A percentile compares a stretch with the other conserved stretches of the same genome.
phyloP scores from a whole-genome alignment of 2,329 filamentous ascomycete genomes.

The Cercospora berteroae region DNA sequence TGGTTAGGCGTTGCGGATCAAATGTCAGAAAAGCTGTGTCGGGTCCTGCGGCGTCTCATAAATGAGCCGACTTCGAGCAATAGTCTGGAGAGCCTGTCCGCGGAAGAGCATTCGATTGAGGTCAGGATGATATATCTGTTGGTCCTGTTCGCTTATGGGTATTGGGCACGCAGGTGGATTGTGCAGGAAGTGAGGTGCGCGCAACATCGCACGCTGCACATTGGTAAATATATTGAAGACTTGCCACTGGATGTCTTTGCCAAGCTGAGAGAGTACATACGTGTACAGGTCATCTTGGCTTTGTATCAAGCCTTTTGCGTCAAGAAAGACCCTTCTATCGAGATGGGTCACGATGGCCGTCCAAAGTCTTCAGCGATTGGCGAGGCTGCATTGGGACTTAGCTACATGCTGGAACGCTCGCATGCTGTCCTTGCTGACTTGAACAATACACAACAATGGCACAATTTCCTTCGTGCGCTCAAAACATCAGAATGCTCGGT shows the following conservation, averaged over 20 bases:
- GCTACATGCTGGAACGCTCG: background rate
- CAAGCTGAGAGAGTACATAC: constrained; percentile 7
- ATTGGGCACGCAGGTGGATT: constrained; percentile 11
- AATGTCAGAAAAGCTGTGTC: background rate
- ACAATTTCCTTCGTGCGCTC: constrained; percentile 1
- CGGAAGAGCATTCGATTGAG: background rate
- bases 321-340: background rate
- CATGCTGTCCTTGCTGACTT: constrained; percentile 2
- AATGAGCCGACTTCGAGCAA: background rate
- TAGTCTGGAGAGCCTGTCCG: background rate
- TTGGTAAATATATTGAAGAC: background rate
- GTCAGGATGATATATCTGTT: background rate
- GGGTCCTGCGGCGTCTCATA: background rate
- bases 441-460: background rate
- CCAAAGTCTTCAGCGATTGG: background rate
- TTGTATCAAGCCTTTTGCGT: background rate
- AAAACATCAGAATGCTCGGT: constrained; percentile 7
- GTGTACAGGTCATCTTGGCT: background rate
- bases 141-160: constrained; percentile 3
- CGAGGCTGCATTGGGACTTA: background rate
- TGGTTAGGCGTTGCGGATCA: constrained; percentile 10
- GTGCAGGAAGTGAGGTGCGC: constrained; percentile 13
- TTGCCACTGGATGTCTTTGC: constrained; percentile 1
- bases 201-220: background rate
- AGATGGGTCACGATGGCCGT: background rate